These are phyloP conservation scores for Fusarium solani-melongenae DNA, from an alignment of 2,329 filamentous ascomycete genomes.

Conservation along the genomic window DNA sequence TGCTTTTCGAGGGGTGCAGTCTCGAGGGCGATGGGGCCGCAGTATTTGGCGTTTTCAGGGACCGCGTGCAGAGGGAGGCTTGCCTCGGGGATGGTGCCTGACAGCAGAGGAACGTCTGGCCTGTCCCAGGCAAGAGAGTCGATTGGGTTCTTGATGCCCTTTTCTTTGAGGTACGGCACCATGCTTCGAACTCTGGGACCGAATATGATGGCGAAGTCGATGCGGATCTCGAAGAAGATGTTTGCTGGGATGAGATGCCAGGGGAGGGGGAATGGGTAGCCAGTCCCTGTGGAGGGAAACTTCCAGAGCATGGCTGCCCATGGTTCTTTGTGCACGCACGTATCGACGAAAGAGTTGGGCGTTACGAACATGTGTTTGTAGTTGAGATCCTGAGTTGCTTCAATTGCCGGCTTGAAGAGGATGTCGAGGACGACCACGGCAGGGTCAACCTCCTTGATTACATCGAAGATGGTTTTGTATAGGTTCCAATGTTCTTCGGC, in stretches of 20 bases:
- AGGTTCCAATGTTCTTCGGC: constrained; percentile 45
- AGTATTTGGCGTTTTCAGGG: constrained; percentile 33
- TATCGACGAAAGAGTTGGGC: constrained; percentile 57
- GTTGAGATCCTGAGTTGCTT: constrained; percentile 35
- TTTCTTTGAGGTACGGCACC: constrained; percentile 48
- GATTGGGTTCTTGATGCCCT: constrained; percentile 40
- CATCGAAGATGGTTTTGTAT: constrained; percentile 35
- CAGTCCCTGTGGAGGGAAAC: constrained; percentile 53
- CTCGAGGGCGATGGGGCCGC: constrained; percentile 59
- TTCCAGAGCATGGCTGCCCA: constrained; percentile 51
- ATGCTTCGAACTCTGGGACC: constrained; percentile 21
- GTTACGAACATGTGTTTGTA: constrained; percentile 52
- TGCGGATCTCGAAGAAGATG: constrained; percentile 40
- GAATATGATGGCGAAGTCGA: constrained; percentile 30
- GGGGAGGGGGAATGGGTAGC: constrained; percentile 58
- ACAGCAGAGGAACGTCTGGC: constrained; percentile 43
- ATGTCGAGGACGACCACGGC: constrained; percentile 48
- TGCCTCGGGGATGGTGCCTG: constrained; percentile 40
- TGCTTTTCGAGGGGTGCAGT: constrained; percentile 47
- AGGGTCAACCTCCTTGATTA: constrained; percentile 48
- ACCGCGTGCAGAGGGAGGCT: constrained; percentile 52
- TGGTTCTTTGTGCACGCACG: constrained; percentile 53
- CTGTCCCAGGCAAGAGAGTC: constrained; percentile 26
- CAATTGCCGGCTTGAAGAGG: constrained; percentile 42
- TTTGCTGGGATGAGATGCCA: constrained; percentile 55